phyloP scores from a whole-genome alignment of 257 asterid genomes.

The Handroanthus guayacan region DNA sequence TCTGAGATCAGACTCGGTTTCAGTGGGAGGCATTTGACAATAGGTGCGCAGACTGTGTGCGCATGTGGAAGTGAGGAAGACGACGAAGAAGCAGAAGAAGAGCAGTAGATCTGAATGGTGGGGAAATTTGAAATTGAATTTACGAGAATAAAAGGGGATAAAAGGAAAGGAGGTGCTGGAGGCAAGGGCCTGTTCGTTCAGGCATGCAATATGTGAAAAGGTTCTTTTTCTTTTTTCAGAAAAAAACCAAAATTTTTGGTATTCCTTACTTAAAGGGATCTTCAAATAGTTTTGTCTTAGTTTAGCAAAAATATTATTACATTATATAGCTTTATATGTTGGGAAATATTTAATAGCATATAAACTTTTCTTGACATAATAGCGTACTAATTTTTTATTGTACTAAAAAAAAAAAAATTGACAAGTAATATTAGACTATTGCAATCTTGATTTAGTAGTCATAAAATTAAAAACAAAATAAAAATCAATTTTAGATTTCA shows the following conservation, averaged over 20 bases:
- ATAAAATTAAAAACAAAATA: too few species aligned
- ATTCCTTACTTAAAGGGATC: neutral
- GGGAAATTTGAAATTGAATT: conserved; percentile 55
- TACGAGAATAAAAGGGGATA: conserved; percentile 17
- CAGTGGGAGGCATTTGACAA: conserved; percentile 63
- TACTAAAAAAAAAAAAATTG: too few species aligned
- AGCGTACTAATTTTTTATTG: too few species aligned
- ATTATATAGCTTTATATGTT: too few species aligned
- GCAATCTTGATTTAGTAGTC: too few species aligned
- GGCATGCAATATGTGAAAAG: conserved; percentile 9
- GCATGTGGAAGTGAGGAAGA: conserved; percentile 15
- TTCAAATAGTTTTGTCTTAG: neutral
- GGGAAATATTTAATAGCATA: too few species aligned
- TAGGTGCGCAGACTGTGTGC: neutral
- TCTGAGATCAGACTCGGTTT: conserved; percentile 68
- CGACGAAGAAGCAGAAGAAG: neutral
- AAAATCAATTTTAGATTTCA: too few species aligned
- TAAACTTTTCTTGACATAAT: too few species aligned
- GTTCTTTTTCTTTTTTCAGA: neutral
- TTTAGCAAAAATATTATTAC: too few species aligned
- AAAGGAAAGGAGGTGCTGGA: conserved; percentile 25
- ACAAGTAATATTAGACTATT: too few species aligned
- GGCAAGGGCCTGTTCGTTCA: conserved; percentile 9
- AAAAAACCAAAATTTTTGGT: too few species aligned
- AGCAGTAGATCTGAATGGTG: conserved; percentile 47